Evolutionary conservation across 371 early-diverging fungal species (phyloP), one percentile per base, ranked within the genome.

Genomic region (Mucor racemosus): DNA sequence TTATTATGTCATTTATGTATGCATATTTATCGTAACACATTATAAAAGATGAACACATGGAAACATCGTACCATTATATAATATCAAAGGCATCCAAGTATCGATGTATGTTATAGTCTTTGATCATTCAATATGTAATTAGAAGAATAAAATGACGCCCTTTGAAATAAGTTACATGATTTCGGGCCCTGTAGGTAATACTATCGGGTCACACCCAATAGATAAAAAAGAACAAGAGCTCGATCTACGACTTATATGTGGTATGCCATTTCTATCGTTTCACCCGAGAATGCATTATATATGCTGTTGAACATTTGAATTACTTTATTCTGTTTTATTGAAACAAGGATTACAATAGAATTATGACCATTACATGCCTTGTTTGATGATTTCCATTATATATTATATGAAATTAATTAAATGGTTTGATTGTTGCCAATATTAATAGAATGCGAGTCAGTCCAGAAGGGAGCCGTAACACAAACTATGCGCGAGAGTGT

Each of bases 1-100:
- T 41, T 26, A 59, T 59, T 59, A 59, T 59, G 59, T 59, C 59
- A 59, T 59, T 26, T 31, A 14, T 39, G 59, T 41, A 41, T 40
- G 5, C 11, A 31, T 53, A 53, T 21, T 31, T 53, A 53, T 31
- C 26, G 53, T 53, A 13, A 31, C 31, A 53, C 53, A 53, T 31
- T 6, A 13, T 53, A 31, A 11, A 31, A 31, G 53, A 53, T 53
- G 26, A 13, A 31, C 53, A 53, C 53, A 53, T 5, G 6, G 31
- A 53, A 53, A 21, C 19, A 53, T 53, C 53, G 53, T 53, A 53
- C 31, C 21, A 31, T 53, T 53, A 53, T 53, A 53, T 53, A 14
- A 46, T 46, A 46, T 46, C 46, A 46, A 46, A 7, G 46, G 26
- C 26, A 26, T 26, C 3, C 26, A 26, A 26, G n/a, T 26, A 26